Evolutionary conservation across 495 filamentous ascomycete genomes (phyloP), one percentile per base, ranked within the genome.

Genomic region (Podospora didyma): DNA sequence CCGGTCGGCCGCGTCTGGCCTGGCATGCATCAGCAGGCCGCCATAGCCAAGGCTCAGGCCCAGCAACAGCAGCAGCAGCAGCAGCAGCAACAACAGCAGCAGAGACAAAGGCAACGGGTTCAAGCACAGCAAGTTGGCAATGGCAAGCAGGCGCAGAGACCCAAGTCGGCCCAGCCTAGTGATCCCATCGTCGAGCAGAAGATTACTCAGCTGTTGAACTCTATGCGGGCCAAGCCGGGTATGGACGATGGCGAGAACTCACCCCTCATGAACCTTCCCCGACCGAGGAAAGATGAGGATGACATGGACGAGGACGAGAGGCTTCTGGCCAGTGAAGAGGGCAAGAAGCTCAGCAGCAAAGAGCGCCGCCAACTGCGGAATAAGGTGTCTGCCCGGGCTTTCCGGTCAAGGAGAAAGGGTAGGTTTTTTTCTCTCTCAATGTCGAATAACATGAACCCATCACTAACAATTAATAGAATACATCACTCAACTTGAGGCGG

Each of bases 241-340:
- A 65, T 71, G 24, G 67, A 70, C n/a, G 82, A 86, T 46, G 76
- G 78, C 2, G 72, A 73, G 1, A 66, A 74, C 1, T 62, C 73
- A 9, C 77, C 83, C 28, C 75, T 84, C 47, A 72, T 82, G 35
- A 84, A 89, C 64, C 66, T 84, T 35, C 71, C 79, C 37, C 75
- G 82, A 41, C 67, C 73, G 12, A 78, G 77, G 67, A 98, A 97
- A 79, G 89, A 96, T 41, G 90, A 96, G 66, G 90, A 94, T 52
- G 93, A 97, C 26, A 97, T 98, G 93, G 94, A 99, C 71, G 92
- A 96, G 69, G 94, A 99, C 63, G 94, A 97, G 79, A 78, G 89
- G 57, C 77, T 97, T 2, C 80, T 99, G 16, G 90, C 89, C 5
- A 96, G 92, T 60, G 94, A 97, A 63, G 93, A 96, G 72, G 94